A percentile compares a stretch with the other conserved stretches of the same genome.
These are phyloP conservation scores for Cladosporium cucumerinum DNA, from an alignment of 2,329 filamentous ascomycete genomes.

Conservation along the genomic window DNA sequence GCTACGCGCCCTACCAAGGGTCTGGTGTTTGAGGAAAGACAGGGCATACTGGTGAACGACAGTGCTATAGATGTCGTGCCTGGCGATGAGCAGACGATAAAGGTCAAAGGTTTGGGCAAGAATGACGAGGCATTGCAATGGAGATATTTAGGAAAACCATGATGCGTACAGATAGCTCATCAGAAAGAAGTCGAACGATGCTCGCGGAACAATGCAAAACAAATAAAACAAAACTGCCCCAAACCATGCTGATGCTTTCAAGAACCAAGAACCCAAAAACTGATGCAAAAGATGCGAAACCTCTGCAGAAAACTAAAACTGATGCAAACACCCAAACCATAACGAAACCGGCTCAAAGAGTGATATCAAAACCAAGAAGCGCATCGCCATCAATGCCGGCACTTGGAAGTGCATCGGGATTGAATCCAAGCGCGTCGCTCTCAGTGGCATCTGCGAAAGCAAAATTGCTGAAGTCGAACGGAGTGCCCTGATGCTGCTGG, in stretches of 20 bases:
- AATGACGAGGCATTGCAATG: constrained; percentile 42
- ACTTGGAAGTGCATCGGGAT: neutral
- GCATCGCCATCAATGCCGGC: neutral
- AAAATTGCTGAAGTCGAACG: neutral
- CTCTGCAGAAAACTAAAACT: neutral
- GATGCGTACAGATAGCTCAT: neutral
- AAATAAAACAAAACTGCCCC: neutral
- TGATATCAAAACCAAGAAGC: neutral
- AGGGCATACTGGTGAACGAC: constrained; percentile 53
- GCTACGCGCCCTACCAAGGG: constrained; percentile 56
- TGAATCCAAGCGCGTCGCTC: neutral
- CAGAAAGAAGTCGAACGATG: neutral
- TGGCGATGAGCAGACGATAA: constrained; percentile 53
- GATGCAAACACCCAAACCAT: neutral
- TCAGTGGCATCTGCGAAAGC: neutral
- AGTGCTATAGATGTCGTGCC: constrained; percentile 58
- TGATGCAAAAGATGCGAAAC: neutral
- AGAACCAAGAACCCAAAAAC: neutral
- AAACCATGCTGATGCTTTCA: neutral
- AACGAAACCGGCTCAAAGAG: neutral
- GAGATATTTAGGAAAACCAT: constrained; percentile 43
- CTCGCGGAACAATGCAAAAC: neutral
- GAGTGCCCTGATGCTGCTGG: neutral
- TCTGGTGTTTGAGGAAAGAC: constrained; percentile 58
- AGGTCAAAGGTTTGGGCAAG: constrained; percentile 40